Evolutionary conservation across 495 filamentous ascomycete genomes (phyloP).

Genomic region (Aspergillus haitiensis): DNA sequence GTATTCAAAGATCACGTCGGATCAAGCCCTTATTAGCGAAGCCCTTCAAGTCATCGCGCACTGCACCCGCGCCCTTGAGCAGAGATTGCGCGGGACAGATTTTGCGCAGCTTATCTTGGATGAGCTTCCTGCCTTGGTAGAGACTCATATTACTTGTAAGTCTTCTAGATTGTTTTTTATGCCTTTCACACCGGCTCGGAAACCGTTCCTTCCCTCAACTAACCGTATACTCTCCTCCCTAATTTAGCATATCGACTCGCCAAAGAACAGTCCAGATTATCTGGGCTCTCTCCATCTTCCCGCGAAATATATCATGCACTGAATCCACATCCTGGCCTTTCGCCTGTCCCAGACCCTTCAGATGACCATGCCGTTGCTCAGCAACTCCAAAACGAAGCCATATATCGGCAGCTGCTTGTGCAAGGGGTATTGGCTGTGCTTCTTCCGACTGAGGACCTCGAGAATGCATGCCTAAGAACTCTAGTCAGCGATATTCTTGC

Average conservation of each 20-base stretch:
- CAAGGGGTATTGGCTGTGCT: slow-evolving; percentile 76
- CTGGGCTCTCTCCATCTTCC: slow-evolving; percentile 38
- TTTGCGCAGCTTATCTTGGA: slow-evolving; percentile 81
- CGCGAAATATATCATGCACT: slow-evolving; percentile 79
- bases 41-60: slow-evolving; percentile 86
- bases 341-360: slow-evolving; percentile 64
- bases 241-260: slow-evolving; percentile 52
- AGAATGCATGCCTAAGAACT: slow-evolving; percentile 77
- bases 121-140: slow-evolving; percentile 80
- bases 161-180: slow-evolving; percentile 9
- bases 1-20: slow-evolving; percentile 90
- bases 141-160: slow-evolving; percentile 77
- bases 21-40: slow-evolving; percentile 82
- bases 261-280: slow-evolving; percentile 53
- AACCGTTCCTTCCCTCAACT: background rate
- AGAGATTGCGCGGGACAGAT: slow-evolving; percentile 78
- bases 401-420: slow-evolving; percentile 79
- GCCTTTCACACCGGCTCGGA: background rate
- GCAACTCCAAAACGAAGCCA: slow-evolving; percentile 73
- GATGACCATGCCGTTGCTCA: slow-evolving; percentile 51
- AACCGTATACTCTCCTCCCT: slow-evolving; percentile 4
- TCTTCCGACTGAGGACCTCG: slow-evolving; percentile 87
- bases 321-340: slow-evolving; percentile 75
- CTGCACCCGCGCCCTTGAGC: slow-evolving; percentile 81
- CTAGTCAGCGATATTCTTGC: slow-evolving; percentile 83